Evolutionary conservation across 1,284 basidiomycete genomes (phyloP).

Genomic region (Athelia sp.): DNA sequence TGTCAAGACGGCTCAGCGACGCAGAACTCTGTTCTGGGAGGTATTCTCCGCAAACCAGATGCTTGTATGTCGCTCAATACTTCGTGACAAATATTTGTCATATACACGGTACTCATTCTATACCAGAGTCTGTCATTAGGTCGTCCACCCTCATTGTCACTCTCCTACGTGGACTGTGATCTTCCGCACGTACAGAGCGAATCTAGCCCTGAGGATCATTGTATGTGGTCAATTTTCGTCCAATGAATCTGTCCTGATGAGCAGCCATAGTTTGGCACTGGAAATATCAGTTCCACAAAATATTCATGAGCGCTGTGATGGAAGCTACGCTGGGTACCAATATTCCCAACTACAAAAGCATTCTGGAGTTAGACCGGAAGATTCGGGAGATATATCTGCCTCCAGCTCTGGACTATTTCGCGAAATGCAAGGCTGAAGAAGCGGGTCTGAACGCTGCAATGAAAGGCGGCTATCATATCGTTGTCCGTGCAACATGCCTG

Average conservation of each 20-base stretch:
- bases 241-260: constrained; percentile 30
- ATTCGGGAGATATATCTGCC: constrained; percentile 30
- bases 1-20: constrained; percentile 45
- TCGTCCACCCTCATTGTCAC: too few relatives aligned
- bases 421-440: too few relatives aligned
- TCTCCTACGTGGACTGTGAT: too few relatives aligned
- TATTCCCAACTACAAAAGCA: constrained; percentile 25
- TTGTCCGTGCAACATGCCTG: constrained; percentile 33
- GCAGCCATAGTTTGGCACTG: not conserved
- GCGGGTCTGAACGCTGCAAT: too few relatives aligned
- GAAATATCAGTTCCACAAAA: too few relatives aligned
- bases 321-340: too few relatives aligned
- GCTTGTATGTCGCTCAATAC: constrained; percentile 36
- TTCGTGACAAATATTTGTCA: constrained; percentile 7
- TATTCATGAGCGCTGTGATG: constrained; percentile 16
- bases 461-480: not conserved
- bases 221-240: constrained; percentile 32
- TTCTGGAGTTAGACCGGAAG: constrained; percentile 40
- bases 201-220: constrained; percentile 10
- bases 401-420: not conserved
- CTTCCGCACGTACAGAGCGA: too few relatives aligned
- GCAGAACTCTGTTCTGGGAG: constrained; percentile 58
- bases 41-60: constrained; percentile 44
- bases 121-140: not conserved
- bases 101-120: constrained; percentile 15